Base-by-base conservation (phyloP, 2,329 filamentous ascomycete genomes). In the Ceratocystis cacaofunesta region DNA sequence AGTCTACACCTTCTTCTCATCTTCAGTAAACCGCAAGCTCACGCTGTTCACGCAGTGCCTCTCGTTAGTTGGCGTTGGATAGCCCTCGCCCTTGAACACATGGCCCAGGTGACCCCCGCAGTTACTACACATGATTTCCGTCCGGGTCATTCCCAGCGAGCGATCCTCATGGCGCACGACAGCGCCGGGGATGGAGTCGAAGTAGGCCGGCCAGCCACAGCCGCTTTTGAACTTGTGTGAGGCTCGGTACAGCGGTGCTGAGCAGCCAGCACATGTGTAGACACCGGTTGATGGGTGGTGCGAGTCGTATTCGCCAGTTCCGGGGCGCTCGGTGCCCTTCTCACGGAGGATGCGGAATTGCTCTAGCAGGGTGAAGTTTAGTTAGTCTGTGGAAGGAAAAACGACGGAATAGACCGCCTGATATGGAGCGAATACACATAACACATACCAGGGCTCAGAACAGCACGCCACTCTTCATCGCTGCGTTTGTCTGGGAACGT, bases 161-260 rank as follows among this genome's bases (percentile, higher is more conserved):
- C 76, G 78, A 75, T 99, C 94, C 69, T 85, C 84, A 72, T 92
- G 87, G 68, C 92, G 81, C 44, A 84, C 89, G 12, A 99, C 90
- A 0, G 92, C 92, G 1, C 91, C 92, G 0, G 94, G 92, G 63
- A 99, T 84, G 69, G 88, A 92, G 76, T 99, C 94, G 74, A 92
- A 99, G 77, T 97, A 99, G 12, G 94, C 94, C 0, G 94, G 94
- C 94, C 94, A 99, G 68, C 94, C 94, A 76, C 94, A 99, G 52
- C 91, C 90, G 19, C 89, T 95, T 75, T 89, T 89, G 82, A 99
- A 99, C 76, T 99, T 99, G 77, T 96, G 92, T 69, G 82, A 82
- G 32, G 94, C 92, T 75, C 86, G 92, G 83, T 99, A 99, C 19
- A 99, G 84, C 4, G 94, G 92, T 6, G 91, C 83, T 32, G 86